Evolutionary conservation across 2,329 filamentous ascomycete species (phyloP), one percentile per base, ranked within the genome.

Genomic region (Taxawa tesnikishii): DNA sequence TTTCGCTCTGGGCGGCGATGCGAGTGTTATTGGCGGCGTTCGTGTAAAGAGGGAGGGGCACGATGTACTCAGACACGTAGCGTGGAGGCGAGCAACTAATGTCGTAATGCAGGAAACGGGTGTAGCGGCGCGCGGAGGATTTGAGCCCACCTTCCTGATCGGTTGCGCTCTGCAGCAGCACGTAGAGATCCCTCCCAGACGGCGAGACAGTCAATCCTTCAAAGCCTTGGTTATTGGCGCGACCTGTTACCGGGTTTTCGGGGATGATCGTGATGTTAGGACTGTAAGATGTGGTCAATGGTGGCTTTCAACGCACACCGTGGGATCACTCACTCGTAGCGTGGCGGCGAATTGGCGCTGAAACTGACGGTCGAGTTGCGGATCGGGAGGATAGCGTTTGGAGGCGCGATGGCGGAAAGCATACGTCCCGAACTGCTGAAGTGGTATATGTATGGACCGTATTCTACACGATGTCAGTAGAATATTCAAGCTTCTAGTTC

Each of bases 161-260:
- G 4, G 73, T 57, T 0, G 77, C 75, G 2, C 71, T 73, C 49
- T 85, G 79, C 14, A 82, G 58, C 35, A 83, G 61, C 2, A 69
- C 67, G 46, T 72, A 83, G 8, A 83, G 58, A 2, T 62, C 70
- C 38, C 70, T 73, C 7, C 76, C 75, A 41, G 79, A 71, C 0
- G 66, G 60, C 3, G 68, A 73, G n/a, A 69, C 54, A 0, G 74
- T 77, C 29, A 84, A 54, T 0, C 73, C 78, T 53, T 84, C 79
- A 29, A 83, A 71, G n/a, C 79, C 79, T 49, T 82, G 77, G 51
- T 84, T 84, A 51, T 84, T 83, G 33, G 67, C 61, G 13, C 79
- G 68, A 9, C 79, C 79, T 1, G 67, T 67, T 2, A 64, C 60
- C 1, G 75, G 72, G 40, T 78, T 62, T 10, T 57, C 61, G 0